Evolutionary conservation across 192 early-diverging fungal genomes (phyloP), one percentile per base, ranked within the genome.

Genomic region (Coemansia sp.): DNA sequence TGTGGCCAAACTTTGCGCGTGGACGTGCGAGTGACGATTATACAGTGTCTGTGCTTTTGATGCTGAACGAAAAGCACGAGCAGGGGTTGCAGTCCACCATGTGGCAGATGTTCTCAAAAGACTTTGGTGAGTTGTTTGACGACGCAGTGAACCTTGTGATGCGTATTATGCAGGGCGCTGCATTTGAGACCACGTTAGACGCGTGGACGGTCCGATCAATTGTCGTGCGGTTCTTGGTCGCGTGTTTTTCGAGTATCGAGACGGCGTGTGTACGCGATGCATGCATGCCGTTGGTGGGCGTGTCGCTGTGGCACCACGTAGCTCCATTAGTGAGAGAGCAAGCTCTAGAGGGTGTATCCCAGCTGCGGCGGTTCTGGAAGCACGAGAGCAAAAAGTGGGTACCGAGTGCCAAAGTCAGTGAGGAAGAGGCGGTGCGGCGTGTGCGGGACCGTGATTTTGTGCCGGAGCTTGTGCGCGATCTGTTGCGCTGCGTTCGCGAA

Each of bases 31-130:
- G 77, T 2, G 67, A 84, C 7, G 70, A 71, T 37, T 87, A 92
- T 57, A 68, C 90, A 4, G 50, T 96, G 9, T 92, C 94, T 2
- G 90, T 96, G 15, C 85, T 91, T 5, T 57, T 94, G 49, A 85
- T 98, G 79, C 66, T 94, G 7, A 97, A 97, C 75, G 96, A 96
- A 69, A 97, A 98, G 76, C 86, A 85, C 68, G 85, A 90, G 55
- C 87, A 93, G 61, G 79, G 87, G 21, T 76, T 94, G 19, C 45
- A 53, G 27, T 5, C 38, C 7, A 57, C 55, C 53, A 29, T 62
- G 54, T 79, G 58, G 65, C 38, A 57, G n/a, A 21, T 55, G 27
- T 41, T 65, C 6, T 10, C 37, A 10, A 32, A n/a, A 3, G 56
- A 74, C 11, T 67, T 55, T 62, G 49, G 25, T 0, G 19, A 45